Evolutionary conservation across 768 basidiomycete genomes (phyloP), one percentile per base, ranked within the genome.

Genomic region (Terana coerulea): DNA sequence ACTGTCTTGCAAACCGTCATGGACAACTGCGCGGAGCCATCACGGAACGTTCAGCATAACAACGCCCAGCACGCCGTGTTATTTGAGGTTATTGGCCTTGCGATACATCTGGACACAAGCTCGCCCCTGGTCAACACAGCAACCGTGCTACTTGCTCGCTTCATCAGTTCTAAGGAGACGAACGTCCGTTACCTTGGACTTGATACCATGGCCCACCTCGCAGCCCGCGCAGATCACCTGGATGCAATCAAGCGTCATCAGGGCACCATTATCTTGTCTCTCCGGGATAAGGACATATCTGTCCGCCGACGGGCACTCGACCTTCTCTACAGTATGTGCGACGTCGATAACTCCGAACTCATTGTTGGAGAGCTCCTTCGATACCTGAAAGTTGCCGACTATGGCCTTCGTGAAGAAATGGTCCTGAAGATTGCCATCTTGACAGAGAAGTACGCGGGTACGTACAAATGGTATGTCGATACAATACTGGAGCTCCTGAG

Each of bases 401-500:
- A 98, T 60, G 93, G 86, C 14, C 75, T 99, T 28, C 79, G 97
- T 37, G 97, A 99, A 71, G 95, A 99, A 69, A 94, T 98, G 95
- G 97, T 98, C 1, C 77, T 98, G 49, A 98, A 98, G 70, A 95
- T 99, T 50, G 97, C 97, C 35, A 95, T 98, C 56, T 75, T 98
- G 54, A 98, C 97, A n/a, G 97, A 99, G 67, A 92, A 97, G 72
- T 98, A 98, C 63, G 97, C 97, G 21, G 88, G 82, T 50, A 97
- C 91, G 49, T 97, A 95, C 70, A 94, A 95, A 71, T 95, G 95
- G 95, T 98, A 99, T 74, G 91, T 99, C 51, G 95, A 99, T 69
- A 99, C 94, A 58, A 91, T 98, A 64, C 72, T 99, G 60, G 88
- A 94, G 63, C 81, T 99, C 51, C 95, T 99, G 66, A 91, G 89